Evolutionary conservation across 768 basidiomycete species (phyloP), one percentile per base, ranked within the genome.

Genomic region (Rhodosporidiobolus odoratus): DNA sequence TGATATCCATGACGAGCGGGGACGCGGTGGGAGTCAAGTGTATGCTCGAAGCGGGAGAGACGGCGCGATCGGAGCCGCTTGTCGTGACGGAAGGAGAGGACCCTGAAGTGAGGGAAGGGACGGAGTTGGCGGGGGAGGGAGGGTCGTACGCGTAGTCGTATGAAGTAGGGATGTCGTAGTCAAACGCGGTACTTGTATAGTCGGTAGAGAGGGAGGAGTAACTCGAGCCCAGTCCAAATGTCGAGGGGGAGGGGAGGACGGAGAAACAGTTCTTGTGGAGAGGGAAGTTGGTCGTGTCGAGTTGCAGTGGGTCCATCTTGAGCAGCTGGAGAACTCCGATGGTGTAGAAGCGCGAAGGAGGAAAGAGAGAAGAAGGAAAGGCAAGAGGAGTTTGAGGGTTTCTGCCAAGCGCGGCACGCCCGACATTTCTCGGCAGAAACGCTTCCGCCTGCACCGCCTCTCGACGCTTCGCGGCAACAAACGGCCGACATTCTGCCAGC

Each of bases 161-260:
- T 6, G 48, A 13, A 13, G 17, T 10, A 23, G 6, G 17, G 12
- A 37, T 62, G 25, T 21, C 5, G 47, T 23, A 17, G 21, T 27
- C 34, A 56, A 25, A 38, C 58, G 58, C 17, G 54, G 47, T 32
- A 21, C 35, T 23, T 4, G 54, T 10, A 35, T 67, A 67, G 59
- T 62, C 66, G 16, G 25, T 34, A 4, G 50, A 38, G 27, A 38
- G 45, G 43, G 30, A n/a, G 34, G 59, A 41, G 59, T 47, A 35
- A 34, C 53, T 53, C 16, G 52, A 32, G 27, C 41, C 43, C 15
- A 45, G 19, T 15, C 12, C 12, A 40, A 63, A 54, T 19, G 30
- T 54, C 38, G 62, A 59, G 32, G 58, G 61, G 23, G 68, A 58
- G 50, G 58, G 62, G 40, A 69, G 62, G 12, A 58, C 52, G 27